These are phyloP conservation scores for Torulaspora indica DNA, from an alignment of 805 yeast genomes.

Conservation along the genomic window DNA sequence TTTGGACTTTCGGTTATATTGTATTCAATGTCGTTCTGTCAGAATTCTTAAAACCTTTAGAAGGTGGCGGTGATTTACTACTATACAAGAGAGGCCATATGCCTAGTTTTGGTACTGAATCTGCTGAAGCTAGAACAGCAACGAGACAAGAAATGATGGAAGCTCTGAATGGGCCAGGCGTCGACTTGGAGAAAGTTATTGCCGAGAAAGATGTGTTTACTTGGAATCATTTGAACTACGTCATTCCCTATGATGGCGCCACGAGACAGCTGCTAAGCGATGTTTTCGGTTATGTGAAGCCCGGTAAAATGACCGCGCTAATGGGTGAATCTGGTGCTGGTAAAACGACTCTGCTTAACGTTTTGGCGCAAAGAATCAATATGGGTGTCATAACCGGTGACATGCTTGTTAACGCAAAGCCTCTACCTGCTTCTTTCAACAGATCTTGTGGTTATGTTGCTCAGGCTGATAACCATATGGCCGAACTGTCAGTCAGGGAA, in stretches of 20 bases:
- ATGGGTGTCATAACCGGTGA: conserved; percentile 70
- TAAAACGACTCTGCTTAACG: conserved; percentile 70
- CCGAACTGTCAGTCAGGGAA: conserved; percentile 68
- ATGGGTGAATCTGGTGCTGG: conserved; percentile 91
- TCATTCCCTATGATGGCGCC: conserved; percentile 56
- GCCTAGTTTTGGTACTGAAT: conserved; percentile 35
- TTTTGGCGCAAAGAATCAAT: conserved; percentile 64
- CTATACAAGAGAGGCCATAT: conserved; percentile 44
- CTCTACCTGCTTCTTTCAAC: conserved; percentile 58
- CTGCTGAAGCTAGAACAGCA: conserved; percentile 38
- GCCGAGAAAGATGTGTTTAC: conserved; percentile 53
- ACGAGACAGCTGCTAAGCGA: conserved; percentile 51
- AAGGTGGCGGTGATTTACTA: conserved; percentile 40
- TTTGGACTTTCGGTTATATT: conserved; percentile 42
- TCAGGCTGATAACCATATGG: conserved; percentile 73
- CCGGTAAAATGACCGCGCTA: conserved; percentile 75
- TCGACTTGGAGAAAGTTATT: conserved; percentile 32
- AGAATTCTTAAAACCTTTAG: conserved; percentile 38
- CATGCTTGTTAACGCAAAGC: conserved; percentile 64
- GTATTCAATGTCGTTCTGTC: conserved; percentile 36
- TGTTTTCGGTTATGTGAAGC: conserved; percentile 70
- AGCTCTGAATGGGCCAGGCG: conserved; percentile 33
- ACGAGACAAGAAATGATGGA: conserved; percentile 39
- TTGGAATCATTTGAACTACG: conserved; percentile 67
- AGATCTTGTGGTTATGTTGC: conserved; percentile 77